phyloP scores from a whole-genome alignment of 2,329 filamentous ascomycete species.

The Aureobasidium vineae region DNA sequence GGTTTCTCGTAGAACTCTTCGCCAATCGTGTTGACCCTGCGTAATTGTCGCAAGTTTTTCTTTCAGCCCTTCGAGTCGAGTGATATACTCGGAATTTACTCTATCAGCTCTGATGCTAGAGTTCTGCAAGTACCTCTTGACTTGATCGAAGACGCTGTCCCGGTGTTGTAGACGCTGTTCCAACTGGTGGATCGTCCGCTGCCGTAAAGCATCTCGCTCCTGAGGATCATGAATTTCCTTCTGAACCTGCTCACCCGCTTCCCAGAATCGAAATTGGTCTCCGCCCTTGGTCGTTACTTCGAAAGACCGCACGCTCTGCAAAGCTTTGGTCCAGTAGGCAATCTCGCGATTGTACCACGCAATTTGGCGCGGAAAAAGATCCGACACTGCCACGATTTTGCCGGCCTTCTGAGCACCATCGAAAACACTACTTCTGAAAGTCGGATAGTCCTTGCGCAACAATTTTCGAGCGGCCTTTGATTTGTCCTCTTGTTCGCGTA shows the following conservation, averaged over 20 bases:
- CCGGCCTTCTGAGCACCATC: background rate
- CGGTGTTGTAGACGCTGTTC: slow-evolving; percentile 9
- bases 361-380: background rate
- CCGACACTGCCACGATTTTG: background rate
- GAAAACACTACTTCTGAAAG: background rate
- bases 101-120: background rate
- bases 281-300: background rate
- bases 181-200: background rate
- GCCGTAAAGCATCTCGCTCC: background rate
- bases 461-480: slow-evolving; percentile 26
- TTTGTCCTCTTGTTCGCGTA: slow-evolving; percentile 30
- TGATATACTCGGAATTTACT: background rate
- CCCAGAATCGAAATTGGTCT: background rate
- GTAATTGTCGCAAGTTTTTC: background rate
- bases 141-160: background rate
- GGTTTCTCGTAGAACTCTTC: background rate
- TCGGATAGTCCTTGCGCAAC: background rate
- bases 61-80: background rate
- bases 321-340: background rate
- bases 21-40: background rate
- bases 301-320: background rate
- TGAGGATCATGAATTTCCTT: background rate
- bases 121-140: background rate
- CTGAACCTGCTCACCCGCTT: slow-evolving; percentile 4
- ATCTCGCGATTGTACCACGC: background rate